These are phyloP conservation scores for Pezicula neosporulosa DNA, from an alignment of 2,329 filamentous ascomycete genomes.

Conservation along the genomic window DNA sequence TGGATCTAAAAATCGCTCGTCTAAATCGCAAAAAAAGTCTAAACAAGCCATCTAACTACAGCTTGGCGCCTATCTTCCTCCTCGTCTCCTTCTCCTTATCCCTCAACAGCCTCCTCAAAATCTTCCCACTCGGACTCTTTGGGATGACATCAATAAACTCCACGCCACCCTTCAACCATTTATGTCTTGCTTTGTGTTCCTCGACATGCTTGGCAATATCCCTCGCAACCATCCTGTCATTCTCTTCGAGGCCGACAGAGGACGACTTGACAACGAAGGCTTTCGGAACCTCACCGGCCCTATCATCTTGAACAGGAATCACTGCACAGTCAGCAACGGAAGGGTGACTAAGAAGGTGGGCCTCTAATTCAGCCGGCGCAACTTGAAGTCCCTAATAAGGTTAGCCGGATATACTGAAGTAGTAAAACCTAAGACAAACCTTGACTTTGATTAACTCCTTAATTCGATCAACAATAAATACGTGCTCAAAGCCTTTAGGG, in stretches of 20 bases:
- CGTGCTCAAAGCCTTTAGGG: slow-evolving; percentile 68
- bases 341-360: slow-evolving; percentile 71
- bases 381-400: slow-evolving; percentile 69
- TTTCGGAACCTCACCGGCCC: slow-evolving; percentile 62
- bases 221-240: slow-evolving; percentile 47
- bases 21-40: neutral
- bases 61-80: slow-evolving; percentile 60
- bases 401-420: slow-evolving; percentile 3
- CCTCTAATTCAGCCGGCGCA: slow-evolving; percentile 78
- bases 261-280: slow-evolving; percentile 61
- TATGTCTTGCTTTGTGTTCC: slow-evolving; percentile 65
- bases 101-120: slow-evolving; percentile 63
- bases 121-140: slow-evolving; percentile 74
- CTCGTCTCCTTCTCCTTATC: slow-evolving; percentile 71
- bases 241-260: slow-evolving; percentile 46
- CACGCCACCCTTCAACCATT: slow-evolving; percentile 61
- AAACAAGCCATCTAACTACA: slow-evolving; percentile 42
- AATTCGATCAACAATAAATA: slow-evolving; percentile 81
- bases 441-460: slow-evolving; percentile 79
- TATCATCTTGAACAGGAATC: slow-evolving; percentile 64
- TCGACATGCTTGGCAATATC: slow-evolving; percentile 59
- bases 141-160: slow-evolving; percentile 66
- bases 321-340: slow-evolving; percentile 77
- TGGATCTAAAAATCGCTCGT: no score
- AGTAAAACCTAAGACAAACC: slow-evolving; percentile 43